Evolutionary conservation across 352 stramenopile species (phyloP).

Genomic region (Thalassiosira pacifica): DNA sequence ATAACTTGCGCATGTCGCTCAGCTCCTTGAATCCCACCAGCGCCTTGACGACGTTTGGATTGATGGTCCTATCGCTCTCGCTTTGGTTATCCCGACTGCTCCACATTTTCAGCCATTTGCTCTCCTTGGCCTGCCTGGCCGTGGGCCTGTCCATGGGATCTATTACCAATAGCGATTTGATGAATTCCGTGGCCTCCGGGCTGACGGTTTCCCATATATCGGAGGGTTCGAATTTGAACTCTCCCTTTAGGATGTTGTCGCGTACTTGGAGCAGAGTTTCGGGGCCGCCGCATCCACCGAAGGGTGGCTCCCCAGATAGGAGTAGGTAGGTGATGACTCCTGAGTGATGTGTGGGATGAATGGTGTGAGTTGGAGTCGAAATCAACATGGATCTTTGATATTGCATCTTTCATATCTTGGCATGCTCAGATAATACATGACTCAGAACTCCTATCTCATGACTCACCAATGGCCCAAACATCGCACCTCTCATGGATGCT

Average conservation of each 20-base stretch:
- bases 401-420: too few species aligned
- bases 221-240: conserved; percentile 75
- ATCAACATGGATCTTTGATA: too few species aligned
- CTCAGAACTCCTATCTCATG: too few species aligned
- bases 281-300: conserved; percentile 93
- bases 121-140: conserved; percentile 68
- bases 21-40: conserved; percentile 83
- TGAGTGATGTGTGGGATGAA: too few species aligned
- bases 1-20: conserved; percentile 86
- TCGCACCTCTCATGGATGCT: conserved; percentile 78
- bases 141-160: conserved; percentile 74
- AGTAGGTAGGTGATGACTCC: conserved; percentile 87
- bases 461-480: conserved; percentile 83
- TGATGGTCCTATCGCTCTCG: conserved; percentile 46
- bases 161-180: conserved; percentile 69
- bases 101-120: conserved; percentile 81
- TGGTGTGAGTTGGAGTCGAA: too few species aligned
- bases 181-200: conserved; percentile 77
- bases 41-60: conserved; percentile 74
- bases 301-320: conserved; percentile 92
- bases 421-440: too few species aligned
- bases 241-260: conserved; percentile 74
- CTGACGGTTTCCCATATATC: conserved; percentile 82
- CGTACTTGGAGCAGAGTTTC: conserved; percentile 70
- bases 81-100: conserved; percentile 46